Conservation (phyloP, 192 early-diverging fungal species). For the Cladochytrium replicatum region DNA sequence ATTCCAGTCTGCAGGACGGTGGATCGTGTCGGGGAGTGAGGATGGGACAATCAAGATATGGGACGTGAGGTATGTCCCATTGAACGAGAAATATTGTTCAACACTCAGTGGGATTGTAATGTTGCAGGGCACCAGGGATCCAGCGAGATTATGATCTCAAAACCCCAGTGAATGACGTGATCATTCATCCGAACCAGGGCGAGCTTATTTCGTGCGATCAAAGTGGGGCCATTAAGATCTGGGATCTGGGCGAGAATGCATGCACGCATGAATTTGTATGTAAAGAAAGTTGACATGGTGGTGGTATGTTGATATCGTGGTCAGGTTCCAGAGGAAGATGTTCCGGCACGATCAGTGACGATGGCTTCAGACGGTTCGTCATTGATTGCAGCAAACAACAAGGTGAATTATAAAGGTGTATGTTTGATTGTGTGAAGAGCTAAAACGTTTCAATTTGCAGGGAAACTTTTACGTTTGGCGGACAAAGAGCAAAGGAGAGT, state of each 20-base stretch:
- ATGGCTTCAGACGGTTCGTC: slow-evolving; percentile 74
- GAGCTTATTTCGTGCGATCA: slow-evolving; percentile 52
- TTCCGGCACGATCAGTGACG: slow-evolving; percentile 67
- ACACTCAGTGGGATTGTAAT: background rate
- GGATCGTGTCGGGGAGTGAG: slow-evolving; percentile 47
- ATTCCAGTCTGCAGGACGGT: slow-evolving; percentile 46
- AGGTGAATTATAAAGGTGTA: slow-evolving; percentile 31
- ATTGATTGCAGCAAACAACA: slow-evolving; percentile 78
- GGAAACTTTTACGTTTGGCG: slow-evolving; percentile 55
- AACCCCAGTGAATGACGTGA: slow-evolving; percentile 46
- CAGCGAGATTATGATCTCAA: slow-evolving; percentile 51
- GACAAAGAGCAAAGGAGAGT: slow-evolving; percentile 31
- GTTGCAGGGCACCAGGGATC: slow-evolving; percentile 38
- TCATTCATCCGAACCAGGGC: slow-evolving; percentile 55
- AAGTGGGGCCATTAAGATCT: slow-evolving; percentile 44
- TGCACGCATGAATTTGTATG: slow-evolving; percentile 47
- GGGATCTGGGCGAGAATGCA: slow-evolving; percentile 48
- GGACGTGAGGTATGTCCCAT: slow-evolving; percentile 40
- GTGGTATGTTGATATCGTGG: background rate
- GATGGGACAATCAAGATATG: slow-evolving; percentile 56
- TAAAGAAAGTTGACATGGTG: slow-evolving; percentile 20
- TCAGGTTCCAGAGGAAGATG: slow-evolving; percentile 68
- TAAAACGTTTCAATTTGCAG: slow-evolving; percentile 22
- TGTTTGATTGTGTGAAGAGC: slow-evolving; percentile 1
- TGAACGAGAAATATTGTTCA: background rate